Evolutionary conservation across 2,329 filamentous ascomycete species (phyloP).

Genomic region (Eutypella sp.): DNA sequence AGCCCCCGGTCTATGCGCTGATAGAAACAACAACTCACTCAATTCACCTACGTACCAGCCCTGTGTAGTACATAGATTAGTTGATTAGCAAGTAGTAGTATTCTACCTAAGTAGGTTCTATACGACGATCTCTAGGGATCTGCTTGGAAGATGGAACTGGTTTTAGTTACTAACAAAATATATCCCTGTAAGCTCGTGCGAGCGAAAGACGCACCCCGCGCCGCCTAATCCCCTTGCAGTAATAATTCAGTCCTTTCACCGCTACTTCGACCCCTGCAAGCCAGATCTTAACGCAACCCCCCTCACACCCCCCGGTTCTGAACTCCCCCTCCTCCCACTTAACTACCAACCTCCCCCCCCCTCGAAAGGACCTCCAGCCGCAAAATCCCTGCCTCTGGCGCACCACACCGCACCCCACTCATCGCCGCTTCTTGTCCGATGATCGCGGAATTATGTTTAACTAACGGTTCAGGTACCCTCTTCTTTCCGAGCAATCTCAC

Average conservation of each 20-base stretch:
- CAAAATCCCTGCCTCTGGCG: slow-evolving; percentile 19
- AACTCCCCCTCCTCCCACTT: slow-evolving; percentile 11
- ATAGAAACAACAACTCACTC: too few species aligned
- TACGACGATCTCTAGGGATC: too few species aligned
- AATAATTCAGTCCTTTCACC: neutral
- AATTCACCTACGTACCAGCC: too few species aligned
- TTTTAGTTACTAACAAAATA: neutral
- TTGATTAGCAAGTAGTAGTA: too few species aligned
- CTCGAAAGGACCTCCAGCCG: slow-evolving; percentile 17
- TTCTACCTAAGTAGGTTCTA: too few species aligned
- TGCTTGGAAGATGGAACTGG: too few species aligned
- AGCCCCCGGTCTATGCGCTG: too few species aligned
- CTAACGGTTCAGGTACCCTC: slow-evolving; percentile 13
- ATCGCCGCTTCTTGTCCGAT: slow-evolving; percentile 29
- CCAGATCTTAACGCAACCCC: slow-evolving; percentile 21
- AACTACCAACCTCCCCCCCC: slow-evolving; percentile 4
- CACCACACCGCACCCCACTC: slow-evolving; percentile 23
- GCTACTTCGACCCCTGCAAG: neutral
- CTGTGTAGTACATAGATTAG: too few species aligned
- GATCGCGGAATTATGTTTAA: slow-evolving; percentile 26
- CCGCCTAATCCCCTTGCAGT: neutral
- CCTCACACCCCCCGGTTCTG: slow-evolving; percentile 9
- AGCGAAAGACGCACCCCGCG: neutral
- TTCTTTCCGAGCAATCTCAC: too few species aligned
- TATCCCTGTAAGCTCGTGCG: neutral